These are phyloP conservation scores for Phalaenopsis equestris DNA, from an alignment of 106 monocot genomes.

Conservation along the genomic window DNA sequence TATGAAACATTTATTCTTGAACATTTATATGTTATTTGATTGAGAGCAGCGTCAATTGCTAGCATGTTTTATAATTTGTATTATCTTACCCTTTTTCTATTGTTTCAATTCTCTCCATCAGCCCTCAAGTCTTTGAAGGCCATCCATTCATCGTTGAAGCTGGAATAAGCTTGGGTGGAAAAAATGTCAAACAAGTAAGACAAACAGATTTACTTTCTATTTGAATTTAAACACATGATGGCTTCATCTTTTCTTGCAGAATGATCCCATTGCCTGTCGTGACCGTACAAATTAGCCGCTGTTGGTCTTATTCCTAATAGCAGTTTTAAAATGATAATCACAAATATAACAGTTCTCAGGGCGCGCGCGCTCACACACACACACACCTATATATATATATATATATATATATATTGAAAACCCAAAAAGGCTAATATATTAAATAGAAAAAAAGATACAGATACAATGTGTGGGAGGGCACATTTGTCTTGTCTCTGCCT, in stretches of 20 bases:
- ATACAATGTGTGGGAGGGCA: too few relatives aligned
- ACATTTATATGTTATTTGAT: not conserved
- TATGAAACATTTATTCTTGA: too few relatives aligned
- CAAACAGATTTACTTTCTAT: not conserved
- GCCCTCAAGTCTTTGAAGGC: slow-evolving; percentile 97
- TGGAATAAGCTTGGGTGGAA: slow-evolving; percentile 96
- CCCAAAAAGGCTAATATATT: too few relatives aligned
- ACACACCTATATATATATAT: too few relatives aligned
- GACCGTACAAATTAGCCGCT: not conserved
- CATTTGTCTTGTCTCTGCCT: too few relatives aligned
- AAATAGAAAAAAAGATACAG: too few relatives aligned
- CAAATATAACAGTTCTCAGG: not conserved
- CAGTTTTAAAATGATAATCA: not conserved
- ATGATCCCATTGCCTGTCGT: not conserved
- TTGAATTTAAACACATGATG: not conserved
- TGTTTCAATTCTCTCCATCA: slow-evolving; percentile 12
- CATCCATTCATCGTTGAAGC: slow-evolving; percentile 99
- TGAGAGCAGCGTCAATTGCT: not conserved
- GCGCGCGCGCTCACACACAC: not conserved
- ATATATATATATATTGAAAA: too few relatives aligned
- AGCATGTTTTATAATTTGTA: not conserved
- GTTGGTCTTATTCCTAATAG: not conserved
- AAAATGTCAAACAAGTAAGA: slow-evolving; percentile 90
- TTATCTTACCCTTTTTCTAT: slow-evolving; percentile 2
- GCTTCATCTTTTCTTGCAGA: not conserved